phyloP scores from a whole-genome alignment of 2,329 filamentous ascomycete species.

The Botrytis paeoniae region DNA sequence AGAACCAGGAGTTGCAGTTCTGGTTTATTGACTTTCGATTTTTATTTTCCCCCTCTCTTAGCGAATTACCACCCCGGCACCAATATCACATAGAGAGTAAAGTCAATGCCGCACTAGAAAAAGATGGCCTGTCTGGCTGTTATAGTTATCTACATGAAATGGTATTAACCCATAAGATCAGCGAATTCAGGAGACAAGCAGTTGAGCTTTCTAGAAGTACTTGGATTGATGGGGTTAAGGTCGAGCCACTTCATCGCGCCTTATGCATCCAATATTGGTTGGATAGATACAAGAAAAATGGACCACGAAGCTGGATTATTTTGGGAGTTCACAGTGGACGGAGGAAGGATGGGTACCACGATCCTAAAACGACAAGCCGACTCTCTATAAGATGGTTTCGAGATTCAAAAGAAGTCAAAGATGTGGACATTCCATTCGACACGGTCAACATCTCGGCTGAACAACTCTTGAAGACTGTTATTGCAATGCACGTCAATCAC shows the following conservation, averaged over 20 bases:
- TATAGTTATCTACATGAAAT: conserved; percentile 87
- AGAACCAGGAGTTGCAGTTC: conserved; percentile 79
- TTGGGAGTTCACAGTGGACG: conserved; percentile 73
- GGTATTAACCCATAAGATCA: conserved; percentile 85
- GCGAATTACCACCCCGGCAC: conserved; percentile 58
- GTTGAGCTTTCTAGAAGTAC: conserved; percentile 62
- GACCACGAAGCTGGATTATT: conserved; percentile 85
- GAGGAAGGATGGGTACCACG: conserved; percentile 42
- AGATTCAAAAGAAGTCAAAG: conserved; percentile 70
- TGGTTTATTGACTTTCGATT: conserved; percentile 94
- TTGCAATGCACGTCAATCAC: conserved; percentile 70
- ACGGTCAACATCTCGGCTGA: conserved; percentile 69
- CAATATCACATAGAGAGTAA: conserved; percentile 65
- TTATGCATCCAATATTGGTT: conserved; percentile 92
- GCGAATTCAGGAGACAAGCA: conserved; percentile 76
- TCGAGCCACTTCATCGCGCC: conserved; percentile 77
- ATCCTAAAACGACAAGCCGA: conserved; percentile 49
- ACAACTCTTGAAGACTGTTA: conserved; percentile 66
- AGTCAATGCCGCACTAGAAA: conserved; percentile 68
- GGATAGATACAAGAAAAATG: conserved; percentile 52
- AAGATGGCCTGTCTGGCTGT: conserved; percentile 72
- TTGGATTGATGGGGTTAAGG: conserved; percentile 75
- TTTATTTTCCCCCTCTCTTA: conserved; percentile 68
- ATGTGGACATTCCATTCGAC: conserved; percentile 66
- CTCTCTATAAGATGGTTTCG: conserved; percentile 78